phyloP scores from a whole-genome alignment of 2,329 filamentous ascomycete species.

The Leptographium wingfieldii region DNA sequence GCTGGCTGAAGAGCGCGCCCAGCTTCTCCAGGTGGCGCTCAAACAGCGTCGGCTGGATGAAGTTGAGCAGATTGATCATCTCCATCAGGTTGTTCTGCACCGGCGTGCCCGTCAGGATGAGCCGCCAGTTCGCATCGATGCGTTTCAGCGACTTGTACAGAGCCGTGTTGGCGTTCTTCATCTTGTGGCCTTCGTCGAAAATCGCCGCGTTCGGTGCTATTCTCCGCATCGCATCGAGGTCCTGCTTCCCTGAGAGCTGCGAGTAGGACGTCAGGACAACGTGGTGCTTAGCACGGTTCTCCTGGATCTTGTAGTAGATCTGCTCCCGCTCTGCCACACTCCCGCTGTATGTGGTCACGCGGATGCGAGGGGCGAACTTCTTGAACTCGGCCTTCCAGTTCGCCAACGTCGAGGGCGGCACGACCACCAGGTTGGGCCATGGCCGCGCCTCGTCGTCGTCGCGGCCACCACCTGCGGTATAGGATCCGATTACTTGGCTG shows the following conservation, averaged over 20 bases:
- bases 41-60: constrained; percentile 83
- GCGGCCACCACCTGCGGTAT: constrained; percentile 14
- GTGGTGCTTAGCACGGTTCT: constrained; percentile 51
- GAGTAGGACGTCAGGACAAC: constrained; percentile 49
- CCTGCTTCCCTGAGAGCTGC: constrained; percentile 39
- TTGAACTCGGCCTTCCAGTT: constrained; percentile 92
- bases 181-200: constrained; percentile 87
- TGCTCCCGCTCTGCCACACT: constrained; percentile 52
- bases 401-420: constrained; percentile 85
- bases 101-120: constrained; percentile 82
- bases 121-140: constrained; percentile 69
- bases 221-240: constrained; percentile 36
- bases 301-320: constrained; percentile 53
- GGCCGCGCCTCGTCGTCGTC: constrained; percentile 24
- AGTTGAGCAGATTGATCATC: constrained; percentile 79
- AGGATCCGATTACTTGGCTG: constrained; percentile 64
- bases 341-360: constrained; percentile 60
- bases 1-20: constrained; percentile 82
- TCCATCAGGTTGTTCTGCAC: constrained; percentile 92
- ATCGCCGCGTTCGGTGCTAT: constrained; percentile 46
- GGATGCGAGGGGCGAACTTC: constrained; percentile 67
- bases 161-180: constrained; percentile 79
- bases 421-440: constrained; percentile 72
- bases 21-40: constrained; percentile 63
- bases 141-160: constrained; percentile 67